Conservation (phyloP, 768 basidiomycete genomes). For the Scleroderma bovista region DNA sequence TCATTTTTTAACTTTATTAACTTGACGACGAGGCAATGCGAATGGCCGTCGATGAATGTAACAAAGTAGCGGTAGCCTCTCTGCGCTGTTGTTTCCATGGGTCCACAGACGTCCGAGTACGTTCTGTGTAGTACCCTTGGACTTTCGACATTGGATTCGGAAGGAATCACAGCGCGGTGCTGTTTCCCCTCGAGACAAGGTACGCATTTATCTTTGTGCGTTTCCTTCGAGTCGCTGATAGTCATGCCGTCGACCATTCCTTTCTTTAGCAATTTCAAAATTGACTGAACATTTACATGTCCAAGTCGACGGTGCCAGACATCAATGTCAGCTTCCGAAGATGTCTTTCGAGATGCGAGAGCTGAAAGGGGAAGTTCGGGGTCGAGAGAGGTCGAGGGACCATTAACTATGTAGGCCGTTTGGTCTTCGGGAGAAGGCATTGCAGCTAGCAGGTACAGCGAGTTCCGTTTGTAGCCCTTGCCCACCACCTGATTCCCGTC, state of each 20-base stretch:
- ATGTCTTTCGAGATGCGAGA: background rate
- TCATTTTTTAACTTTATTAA: constrained; percentile 11
- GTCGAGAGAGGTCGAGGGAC: background rate
- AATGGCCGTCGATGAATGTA: constrained; percentile 16
- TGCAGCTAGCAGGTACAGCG: constrained; percentile 2
- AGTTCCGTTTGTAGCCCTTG: background rate
- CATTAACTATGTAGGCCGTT: background rate
- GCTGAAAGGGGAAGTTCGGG: background rate
- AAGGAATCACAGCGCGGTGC: constrained; percentile 5
- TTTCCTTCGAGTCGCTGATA: background rate
- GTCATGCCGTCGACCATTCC: constrained; percentile 6
- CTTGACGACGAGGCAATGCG: constrained; percentile 10
- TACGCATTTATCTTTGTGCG: constrained; percentile 4
- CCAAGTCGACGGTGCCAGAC: background rate
- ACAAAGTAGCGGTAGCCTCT: constrained; percentile 11
- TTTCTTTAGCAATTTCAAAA: constrained; percentile 2
- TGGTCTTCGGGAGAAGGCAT: background rate
- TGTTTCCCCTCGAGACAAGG: constrained; percentile 22
- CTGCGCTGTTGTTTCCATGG: constrained; percentile 5
- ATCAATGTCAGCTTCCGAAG: background rate
- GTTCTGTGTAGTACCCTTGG: background rate
- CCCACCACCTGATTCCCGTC: background rate
- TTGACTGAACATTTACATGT: background rate
- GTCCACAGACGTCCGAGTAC: constrained; percentile 19
- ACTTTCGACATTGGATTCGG: constrained; percentile 1